A percentile compares a stretch with the other conserved stretches of the same genome.
Evolutionary conservation across 2,329 filamentous ascomycete genomes (phyloP).

Genomic region (Cytospora schulzeri): DNA sequence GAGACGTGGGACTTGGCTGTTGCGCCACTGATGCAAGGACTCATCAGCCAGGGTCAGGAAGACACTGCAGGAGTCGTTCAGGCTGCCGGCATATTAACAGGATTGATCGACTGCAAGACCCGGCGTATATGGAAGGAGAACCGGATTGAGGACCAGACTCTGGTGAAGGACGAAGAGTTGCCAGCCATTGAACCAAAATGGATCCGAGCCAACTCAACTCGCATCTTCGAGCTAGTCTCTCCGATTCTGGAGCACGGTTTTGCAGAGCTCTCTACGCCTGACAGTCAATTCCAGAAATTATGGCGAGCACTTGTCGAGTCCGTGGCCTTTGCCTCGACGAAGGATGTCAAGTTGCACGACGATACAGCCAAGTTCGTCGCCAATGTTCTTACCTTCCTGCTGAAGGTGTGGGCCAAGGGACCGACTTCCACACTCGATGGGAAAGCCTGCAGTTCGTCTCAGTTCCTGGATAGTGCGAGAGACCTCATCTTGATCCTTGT

Average conservation of each 20-base stretch:
- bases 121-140: conserved; percentile 73
- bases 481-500: conserved; percentile 53
- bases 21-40: conserved; percentile 60
- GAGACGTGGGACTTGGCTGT: conserved; percentile 79
- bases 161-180: conserved; percentile 72
- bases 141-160: conserved; percentile 62
- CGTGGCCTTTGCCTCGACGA: conserved; percentile 68
- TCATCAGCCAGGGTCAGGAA: conserved; percentile 48
- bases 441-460: conserved; percentile 47
- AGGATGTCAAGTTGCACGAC: conserved; percentile 86
- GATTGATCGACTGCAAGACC: conserved; percentile 64
- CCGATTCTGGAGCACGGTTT: conserved; percentile 65
- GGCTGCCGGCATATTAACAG: conserved; percentile 71
- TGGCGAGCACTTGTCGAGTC: conserved; percentile 65
- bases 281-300: conserved; percentile 54
- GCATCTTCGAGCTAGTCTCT: conserved; percentile 64
- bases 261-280: conserved; percentile 61
- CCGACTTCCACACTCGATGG: conserved; percentile 42
- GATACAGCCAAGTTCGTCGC: conserved; percentile 83
- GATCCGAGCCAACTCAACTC: conserved; percentile 71
- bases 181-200: conserved; percentile 83
- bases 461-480: conserved; percentile 58
- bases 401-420: conserved; percentile 67
- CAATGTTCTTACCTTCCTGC: conserved; percentile 68
- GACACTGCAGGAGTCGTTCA: conserved; percentile 54